Conservation (phyloP, 208 protist species). For the Leishmania guyanensis region DNA sequence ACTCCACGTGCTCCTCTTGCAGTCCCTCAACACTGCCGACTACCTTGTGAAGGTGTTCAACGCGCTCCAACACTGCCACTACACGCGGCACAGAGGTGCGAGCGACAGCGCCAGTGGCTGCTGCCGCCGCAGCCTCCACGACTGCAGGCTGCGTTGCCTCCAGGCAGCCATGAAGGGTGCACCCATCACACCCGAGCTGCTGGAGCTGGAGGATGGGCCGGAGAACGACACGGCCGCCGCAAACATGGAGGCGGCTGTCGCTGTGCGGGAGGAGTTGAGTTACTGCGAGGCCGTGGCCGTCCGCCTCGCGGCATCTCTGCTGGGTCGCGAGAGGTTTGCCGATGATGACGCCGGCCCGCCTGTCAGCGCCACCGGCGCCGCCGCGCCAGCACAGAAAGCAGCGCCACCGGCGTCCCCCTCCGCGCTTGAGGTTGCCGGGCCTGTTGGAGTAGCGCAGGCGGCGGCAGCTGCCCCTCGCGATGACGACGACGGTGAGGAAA, state of each 20-base stretch:
- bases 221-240: conserved; percentile 31
- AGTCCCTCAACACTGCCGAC: conserved; percentile 47
- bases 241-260: conserved; percentile 37
- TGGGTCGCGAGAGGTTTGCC: conserved; percentile 5
- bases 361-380: neutral
- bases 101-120: conserved; percentile 1
- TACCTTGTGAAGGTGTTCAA: conserved; percentile 82
- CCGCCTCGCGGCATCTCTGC: conserved; percentile 26
- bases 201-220: conserved; percentile 25
- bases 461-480: neutral
- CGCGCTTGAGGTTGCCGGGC: neutral
- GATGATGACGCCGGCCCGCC: neutral
- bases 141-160: conserved; percentile 55
- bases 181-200: conserved; percentile 24
- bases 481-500: neutral
- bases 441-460: neutral
- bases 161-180: conserved; percentile 54
- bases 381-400: neutral
- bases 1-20: conserved; percentile 41
- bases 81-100: conserved; percentile 19
- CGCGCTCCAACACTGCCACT: conserved; percentile 62
- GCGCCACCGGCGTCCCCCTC: neutral
- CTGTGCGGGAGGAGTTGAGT: conserved; percentile 61
- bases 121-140: conserved; percentile 38
- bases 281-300: conserved; percentile 65